A percentile compares a stretch with the other conserved stretches of the same genome.
These are phyloP conservation scores for Adansonia digitata DNA, from an alignment of 345 rosid genomes.

Conservation along the genomic window DNA sequence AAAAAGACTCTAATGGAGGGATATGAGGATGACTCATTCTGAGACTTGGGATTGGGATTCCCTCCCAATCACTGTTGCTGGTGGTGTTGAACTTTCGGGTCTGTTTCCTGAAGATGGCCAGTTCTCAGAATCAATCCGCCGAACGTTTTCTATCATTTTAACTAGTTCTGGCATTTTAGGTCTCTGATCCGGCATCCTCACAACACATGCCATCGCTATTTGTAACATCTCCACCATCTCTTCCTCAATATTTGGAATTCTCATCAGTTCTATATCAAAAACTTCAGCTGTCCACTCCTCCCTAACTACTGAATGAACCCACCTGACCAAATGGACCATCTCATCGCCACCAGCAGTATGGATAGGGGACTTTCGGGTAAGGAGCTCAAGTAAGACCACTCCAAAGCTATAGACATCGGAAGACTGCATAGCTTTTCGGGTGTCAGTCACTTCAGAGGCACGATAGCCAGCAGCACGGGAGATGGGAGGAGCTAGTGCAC, in stretches of 20 bases:
- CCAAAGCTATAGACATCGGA: slow-evolving; percentile 96
- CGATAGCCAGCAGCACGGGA: slow-evolving; percentile 92
- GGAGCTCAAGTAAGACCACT: slow-evolving; percentile 83
- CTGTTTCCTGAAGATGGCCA: slow-evolving; percentile 41
- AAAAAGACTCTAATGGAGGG: not conserved
- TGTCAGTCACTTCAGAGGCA: slow-evolving; percentile 90
- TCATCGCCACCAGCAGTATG: slow-evolving; percentile 80
- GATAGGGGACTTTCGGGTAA: slow-evolving; percentile 89
- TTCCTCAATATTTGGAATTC: slow-evolving; percentile 88
- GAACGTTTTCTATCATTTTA: slow-evolving; percentile 68
- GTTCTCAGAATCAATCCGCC: slow-evolving; percentile 37
- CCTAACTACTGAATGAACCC: slow-evolving; percentile 97
- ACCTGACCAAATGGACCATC: slow-evolving; percentile 83
- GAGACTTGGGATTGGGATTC: slow-evolving; percentile 20
- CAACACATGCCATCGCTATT: slow-evolving; percentile 89
- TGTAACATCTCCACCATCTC: slow-evolving; percentile 99
- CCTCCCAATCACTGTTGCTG: slow-evolving; percentile 21
- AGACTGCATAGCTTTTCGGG: slow-evolving; percentile 81
- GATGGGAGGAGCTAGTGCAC: slow-evolving; percentile 63
- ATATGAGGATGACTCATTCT: slow-evolving; percentile 2
- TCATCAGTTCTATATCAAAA: slow-evolving; percentile 82
- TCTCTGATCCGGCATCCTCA: slow-evolving; percentile 76
- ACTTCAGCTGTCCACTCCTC: slow-evolving; percentile 99
- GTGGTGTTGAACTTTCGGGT: slow-evolving; percentile 52
- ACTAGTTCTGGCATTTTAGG: slow-evolving; percentile 76